Conservation (phyloP, 2,329 filamentous ascomycete species). For the Diaporthe citriasiana region DNA sequence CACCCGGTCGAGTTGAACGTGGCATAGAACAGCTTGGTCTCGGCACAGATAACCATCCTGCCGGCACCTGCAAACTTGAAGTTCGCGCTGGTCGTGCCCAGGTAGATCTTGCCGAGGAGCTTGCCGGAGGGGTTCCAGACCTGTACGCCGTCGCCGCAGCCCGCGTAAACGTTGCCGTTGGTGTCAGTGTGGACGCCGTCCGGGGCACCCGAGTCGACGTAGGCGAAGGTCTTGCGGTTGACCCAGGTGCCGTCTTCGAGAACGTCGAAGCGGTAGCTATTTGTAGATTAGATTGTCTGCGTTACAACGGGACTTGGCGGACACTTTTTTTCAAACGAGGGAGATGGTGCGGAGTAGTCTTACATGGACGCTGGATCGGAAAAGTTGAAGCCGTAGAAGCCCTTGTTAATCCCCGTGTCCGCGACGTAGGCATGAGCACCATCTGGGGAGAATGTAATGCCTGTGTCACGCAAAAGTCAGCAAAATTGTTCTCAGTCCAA, state of each 20-base stretch:
- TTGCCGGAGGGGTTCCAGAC: conserved; percentile 64
- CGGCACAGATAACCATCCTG: conserved; percentile 58
- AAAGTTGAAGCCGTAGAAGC: conserved; percentile 58
- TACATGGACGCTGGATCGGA: conserved; percentile 63
- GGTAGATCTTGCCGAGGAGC: conserved; percentile 69
- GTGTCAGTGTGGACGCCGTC: conserved; percentile 71
- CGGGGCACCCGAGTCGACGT: conserved; percentile 64
- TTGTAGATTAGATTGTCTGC: neutral
- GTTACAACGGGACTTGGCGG: neutral
- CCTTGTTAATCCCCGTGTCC: conserved; percentile 66
- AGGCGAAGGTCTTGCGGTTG: conserved; percentile 67
- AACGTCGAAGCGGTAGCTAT: conserved; percentile 59
- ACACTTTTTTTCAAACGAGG: too few relatives aligned
- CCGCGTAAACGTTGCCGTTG: conserved; percentile 68
- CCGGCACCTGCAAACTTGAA: conserved; percentile 63
- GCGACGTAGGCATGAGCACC: conserved; percentile 65
- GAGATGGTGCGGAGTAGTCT: conserved; percentile 45
- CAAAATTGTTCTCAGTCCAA: neutral
- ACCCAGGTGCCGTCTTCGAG: conserved; percentile 58
- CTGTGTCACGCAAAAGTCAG: conserved; percentile 45
- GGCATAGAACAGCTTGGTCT: conserved; percentile 57
- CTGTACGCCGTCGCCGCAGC: conserved; percentile 65
- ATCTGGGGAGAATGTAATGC: conserved; percentile 67
- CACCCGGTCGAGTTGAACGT: conserved; percentile 47
- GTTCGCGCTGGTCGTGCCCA: conserved; percentile 61